Evolutionary conservation across 345 rosid genomes (phyloP), one percentile per base, ranked within the genome.

Genomic region (Theobroma cacao): DNA sequence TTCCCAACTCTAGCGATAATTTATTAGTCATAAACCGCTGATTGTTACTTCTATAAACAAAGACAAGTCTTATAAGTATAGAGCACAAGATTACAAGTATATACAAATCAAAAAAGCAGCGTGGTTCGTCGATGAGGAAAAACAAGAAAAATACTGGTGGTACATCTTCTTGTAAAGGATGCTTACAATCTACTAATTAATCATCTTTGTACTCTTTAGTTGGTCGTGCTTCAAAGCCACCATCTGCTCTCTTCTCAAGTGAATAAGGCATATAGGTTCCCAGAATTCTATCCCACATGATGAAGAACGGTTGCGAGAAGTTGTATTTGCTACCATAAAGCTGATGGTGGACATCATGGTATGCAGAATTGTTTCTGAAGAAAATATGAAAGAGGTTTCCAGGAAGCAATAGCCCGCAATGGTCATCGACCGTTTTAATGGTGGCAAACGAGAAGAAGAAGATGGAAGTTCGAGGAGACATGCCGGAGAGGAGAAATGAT

Each of bases 391-490:
- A 89, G 30, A 85, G 85, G 69, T 93, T 93, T 79, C 97, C 97
- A 9, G 98, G 98, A 75, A 93, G 93, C 89, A 92, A 89, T 50
- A 93, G 73, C 40, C 98, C 96, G 3, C 98, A 91, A 76, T 91
- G 98, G 80, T 93, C 97, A 31, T 93, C 97, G 72, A 90, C 98
- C 0, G 94, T 91, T 82, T 93, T 93, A 82, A 93, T 87, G 36
- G 96, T 93, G 61, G 94, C 94, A n/a, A 93, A 91, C 9, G 97
- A 91, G 93, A 93, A 93, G 86, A 93, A 93, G 81, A 89, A 90
- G 60, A 93, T 90, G 56, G 97, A 93, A 17, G 91, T 79, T 81
- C 94, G 85, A 22, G 98, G 92, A 63, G 94, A 86, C 98, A 91
- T 93, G 77, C 97, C 98, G 13, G 98, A 91, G 62, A 91, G 71